A percentile compares a stretch with the other conserved stretches of the same genome.
Conservation (phyloP, 371 early-diverging fungal genomes). For the Caulochytrium protostelioides region DNA sequence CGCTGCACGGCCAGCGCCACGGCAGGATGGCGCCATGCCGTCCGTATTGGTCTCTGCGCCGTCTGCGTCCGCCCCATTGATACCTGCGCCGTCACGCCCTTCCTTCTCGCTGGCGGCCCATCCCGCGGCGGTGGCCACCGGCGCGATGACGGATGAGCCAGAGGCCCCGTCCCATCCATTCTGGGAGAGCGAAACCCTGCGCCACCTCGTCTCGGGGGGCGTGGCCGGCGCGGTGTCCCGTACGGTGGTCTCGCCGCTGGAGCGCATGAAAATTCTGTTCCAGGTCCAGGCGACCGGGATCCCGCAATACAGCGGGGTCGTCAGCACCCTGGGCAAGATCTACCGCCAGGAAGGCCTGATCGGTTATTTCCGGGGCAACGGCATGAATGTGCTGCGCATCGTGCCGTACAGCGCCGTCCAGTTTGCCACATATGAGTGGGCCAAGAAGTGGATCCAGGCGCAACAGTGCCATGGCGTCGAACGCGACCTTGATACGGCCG, state of each 20-base stretch:
- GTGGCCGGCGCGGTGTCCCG: constrained; percentile 7
- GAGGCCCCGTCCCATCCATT: too few relatives aligned
- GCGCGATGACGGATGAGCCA: too few relatives aligned
- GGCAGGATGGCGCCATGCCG: too few relatives aligned
- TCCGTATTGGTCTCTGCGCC: too few relatives aligned
- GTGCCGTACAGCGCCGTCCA: constrained; percentile 7
- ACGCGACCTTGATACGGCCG: constrained; percentile 44
- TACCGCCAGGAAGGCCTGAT: constrained; percentile 1
- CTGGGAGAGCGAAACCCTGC: too few relatives aligned
- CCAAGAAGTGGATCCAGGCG: background rate
- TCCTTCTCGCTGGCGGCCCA: too few relatives aligned
- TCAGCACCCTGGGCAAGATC: background rate
- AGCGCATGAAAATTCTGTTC: constrained; percentile 10
- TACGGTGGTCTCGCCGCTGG: constrained; percentile 8
- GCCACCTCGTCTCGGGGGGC: constrained; percentile 1
- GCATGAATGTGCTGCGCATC: constrained; percentile 8
- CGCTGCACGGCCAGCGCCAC: too few relatives aligned
- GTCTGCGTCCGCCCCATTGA: too few relatives aligned
- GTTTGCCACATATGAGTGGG: constrained; percentile 7
- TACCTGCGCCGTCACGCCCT: too few relatives aligned
- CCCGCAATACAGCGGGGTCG: background rate
- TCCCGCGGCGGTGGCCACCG: too few relatives aligned
- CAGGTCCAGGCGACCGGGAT: constrained; percentile 2
- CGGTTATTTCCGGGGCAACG: constrained; percentile 7
- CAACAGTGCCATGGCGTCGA: constrained; percentile 5